Percentiles rank a stretch among this genome's conserved stretches.
Conservation (phyloP, 495 filamentous ascomycete genomes). For the Lophium mytilinum region DNA sequence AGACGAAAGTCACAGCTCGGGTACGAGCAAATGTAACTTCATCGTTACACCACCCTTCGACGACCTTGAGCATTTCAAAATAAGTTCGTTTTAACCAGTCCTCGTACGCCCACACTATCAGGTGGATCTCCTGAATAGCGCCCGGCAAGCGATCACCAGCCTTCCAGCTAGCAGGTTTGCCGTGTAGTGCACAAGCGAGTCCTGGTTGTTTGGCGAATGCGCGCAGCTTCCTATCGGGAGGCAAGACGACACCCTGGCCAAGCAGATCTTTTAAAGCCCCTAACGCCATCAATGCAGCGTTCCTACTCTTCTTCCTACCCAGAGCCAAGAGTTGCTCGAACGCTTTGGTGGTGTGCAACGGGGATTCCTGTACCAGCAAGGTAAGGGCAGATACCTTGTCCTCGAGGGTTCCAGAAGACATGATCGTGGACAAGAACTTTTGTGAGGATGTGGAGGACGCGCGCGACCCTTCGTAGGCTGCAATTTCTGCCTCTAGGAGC, state of each 20-base stretch:
- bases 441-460: conserved; percentile 64
- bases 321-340: conserved; percentile 73
- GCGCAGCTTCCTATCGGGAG: conserved; percentile 69
- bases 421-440: conserved; percentile 92
- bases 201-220: conserved; percentile 73
- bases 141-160: conserved; percentile 58
- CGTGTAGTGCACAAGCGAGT: conserved; percentile 59
- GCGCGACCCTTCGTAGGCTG: conserved; percentile 48
- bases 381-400: conserved; percentile 96
- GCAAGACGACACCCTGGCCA: conserved; percentile 76
- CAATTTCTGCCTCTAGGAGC: conserved; percentile 66
- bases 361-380: conserved; percentile 88
- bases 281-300: conserved; percentile 87
- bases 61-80: conserved; percentile 81
- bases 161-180: conserved; percentile 52
- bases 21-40: conserved; percentile 86
- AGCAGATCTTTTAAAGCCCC: conserved; percentile 89
- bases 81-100: conserved; percentile 88
- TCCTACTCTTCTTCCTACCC: conserved; percentile 80
- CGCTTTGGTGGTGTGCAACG: conserved; percentile 80
- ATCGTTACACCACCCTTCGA: conserved; percentile 87
- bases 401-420: conserved; percentile 89
- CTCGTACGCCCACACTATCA: conserved; percentile 88
- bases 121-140: conserved; percentile 58
- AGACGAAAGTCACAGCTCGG: conserved; percentile 79